phyloP scores from a whole-genome alignment of 2,329 filamentous ascomycete genomes.

The Fusarium marasasianum region DNA sequence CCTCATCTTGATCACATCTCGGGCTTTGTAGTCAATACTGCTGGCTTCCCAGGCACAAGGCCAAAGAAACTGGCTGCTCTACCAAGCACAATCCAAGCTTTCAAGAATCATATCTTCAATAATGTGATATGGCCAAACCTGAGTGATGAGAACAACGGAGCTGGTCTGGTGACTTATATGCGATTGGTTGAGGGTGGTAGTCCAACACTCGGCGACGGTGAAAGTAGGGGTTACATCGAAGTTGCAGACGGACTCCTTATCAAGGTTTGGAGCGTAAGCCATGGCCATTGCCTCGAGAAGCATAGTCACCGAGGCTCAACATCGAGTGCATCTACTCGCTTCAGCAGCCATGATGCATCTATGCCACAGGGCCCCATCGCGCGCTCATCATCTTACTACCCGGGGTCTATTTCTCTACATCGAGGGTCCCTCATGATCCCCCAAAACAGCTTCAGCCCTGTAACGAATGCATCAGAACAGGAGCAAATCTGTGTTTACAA shows the following conservation, averaged over 20 bases:
- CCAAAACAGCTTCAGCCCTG: conserved; percentile 43
- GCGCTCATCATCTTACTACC: conserved; percentile 42
- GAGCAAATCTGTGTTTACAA: conserved; percentile 77
- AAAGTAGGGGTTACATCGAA: conserved; percentile 84
- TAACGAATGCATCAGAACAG: conserved; percentile 44
- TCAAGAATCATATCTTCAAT: conserved; percentile 97
- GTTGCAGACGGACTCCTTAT: conserved; percentile 90
- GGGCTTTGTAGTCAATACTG: conserved; percentile 93
- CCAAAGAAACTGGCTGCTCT: conserved; percentile 89
- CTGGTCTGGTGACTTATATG: conserved; percentile 90
- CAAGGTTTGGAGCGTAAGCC: conserved; percentile 86
- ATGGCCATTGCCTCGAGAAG: conserved; percentile 86
- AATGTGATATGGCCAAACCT: conserved; percentile 98
- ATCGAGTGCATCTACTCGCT: conserved; percentile 61
- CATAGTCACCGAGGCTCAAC: conserved; percentile 70
- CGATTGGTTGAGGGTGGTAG: conserved; percentile 90
- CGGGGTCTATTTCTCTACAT: conserved; percentile 18
- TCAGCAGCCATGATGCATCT: conserved; percentile 59
- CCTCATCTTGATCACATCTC: conserved; percentile 96
- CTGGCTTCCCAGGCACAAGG: conserved; percentile 79
- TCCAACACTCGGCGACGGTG: conserved; percentile 81
- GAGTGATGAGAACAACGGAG: conserved; percentile 94
- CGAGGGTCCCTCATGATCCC: conserved; percentile 45
- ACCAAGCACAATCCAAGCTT: conserved; percentile 87
- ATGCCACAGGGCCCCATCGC: conserved; percentile 38